Evolutionary conservation across 768 basidiomycete species (phyloP).

Genomic region (Leccinum variicolor): DNA sequence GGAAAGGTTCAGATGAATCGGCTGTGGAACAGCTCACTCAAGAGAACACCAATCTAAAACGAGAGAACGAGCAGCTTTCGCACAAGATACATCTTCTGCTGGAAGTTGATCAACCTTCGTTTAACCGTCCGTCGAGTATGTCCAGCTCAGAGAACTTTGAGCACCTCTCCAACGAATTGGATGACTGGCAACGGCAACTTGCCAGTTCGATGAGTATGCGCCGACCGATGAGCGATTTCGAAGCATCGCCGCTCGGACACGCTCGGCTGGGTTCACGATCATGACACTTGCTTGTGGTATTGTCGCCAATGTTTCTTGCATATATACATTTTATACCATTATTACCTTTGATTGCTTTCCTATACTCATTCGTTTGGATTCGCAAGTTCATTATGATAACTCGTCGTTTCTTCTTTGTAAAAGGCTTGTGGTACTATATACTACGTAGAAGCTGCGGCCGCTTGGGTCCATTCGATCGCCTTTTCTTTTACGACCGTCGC

Average conservation of each 20-base stretch:
- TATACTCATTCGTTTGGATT: conserved; percentile 54
- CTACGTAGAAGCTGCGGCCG: conserved; percentile 35
- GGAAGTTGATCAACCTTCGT: conserved; percentile 79
- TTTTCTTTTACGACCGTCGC: conserved; percentile 77
- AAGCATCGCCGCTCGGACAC: conserved; percentile 50
- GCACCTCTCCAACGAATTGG: conserved; percentile 75
- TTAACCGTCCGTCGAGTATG: conserved; percentile 65
- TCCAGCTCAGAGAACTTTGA: conserved; percentile 87
- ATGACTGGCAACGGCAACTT: conserved; percentile 84
- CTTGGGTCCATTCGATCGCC: conserved; percentile 89
- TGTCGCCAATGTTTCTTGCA: conserved; percentile 21
- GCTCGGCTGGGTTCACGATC: conserved; percentile 61
- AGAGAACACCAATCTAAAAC: conserved; percentile 76
- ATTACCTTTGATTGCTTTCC: conserved; percentile 34
- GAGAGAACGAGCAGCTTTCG: conserved; percentile 86
- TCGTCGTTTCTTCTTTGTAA: conserved; percentile 33
- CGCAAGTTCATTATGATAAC: conserved; percentile 37
- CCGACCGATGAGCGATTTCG: conserved; percentile 70
- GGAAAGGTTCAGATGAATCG: conserved; percentile 75
- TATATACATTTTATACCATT: conserved; percentile 37
- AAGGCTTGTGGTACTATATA: conserved; percentile 2
- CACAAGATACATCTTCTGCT: conserved; percentile 88
- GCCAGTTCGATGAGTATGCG: conserved; percentile 76
- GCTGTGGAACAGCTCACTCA: conserved; percentile 75
- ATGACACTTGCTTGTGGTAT: conserved; percentile 29